Evolutionary conservation across 805 yeast species (phyloP).

Genomic region (Wickerhamomyces tratensis): DNA sequence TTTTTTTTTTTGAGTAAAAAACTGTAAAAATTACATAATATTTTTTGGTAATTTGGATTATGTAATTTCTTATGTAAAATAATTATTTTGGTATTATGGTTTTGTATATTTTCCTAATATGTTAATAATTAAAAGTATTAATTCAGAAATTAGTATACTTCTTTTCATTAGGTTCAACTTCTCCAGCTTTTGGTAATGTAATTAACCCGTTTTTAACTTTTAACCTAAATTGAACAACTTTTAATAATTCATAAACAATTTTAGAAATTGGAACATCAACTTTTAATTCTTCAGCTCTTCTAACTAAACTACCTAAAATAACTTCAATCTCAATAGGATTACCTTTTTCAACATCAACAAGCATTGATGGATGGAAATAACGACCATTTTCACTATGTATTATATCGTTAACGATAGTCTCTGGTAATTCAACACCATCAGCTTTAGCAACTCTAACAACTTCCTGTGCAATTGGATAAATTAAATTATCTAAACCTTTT

Average conservation of each 20-base stretch:
- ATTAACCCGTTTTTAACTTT: conserved; percentile 46
- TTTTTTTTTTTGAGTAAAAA: too few relatives aligned
- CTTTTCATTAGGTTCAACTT: neutral
- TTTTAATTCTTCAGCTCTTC: conserved; percentile 33
- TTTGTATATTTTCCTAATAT: too few relatives aligned
- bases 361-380: conserved; percentile 64
- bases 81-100: too few relatives aligned
- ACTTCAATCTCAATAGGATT: conserved; percentile 66
- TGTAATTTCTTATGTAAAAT: too few relatives aligned
- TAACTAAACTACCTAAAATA: conserved; percentile 57
- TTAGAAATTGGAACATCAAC: conserved; percentile 50
- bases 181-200: conserved; percentile 30
- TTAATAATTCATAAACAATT: conserved; percentile 47
- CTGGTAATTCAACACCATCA: conserved; percentile 50
- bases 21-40: too few relatives aligned
- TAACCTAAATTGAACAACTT: conserved; percentile 50
- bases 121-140: too few relatives aligned
- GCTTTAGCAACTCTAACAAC: conserved; percentile 56
- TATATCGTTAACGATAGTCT: conserved; percentile 36
- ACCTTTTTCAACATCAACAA: conserved; percentile 54
- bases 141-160: too few relatives aligned
- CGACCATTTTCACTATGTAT: conserved; percentile 48
- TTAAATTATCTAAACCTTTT: conserved; percentile 32
- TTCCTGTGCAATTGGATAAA: conserved; percentile 60
- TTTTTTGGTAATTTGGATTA: too few relatives aligned